Evolutionary conservation across 2,329 filamentous ascomycete species (phyloP).

Genomic region (Ophiostoma quercus): DNA sequence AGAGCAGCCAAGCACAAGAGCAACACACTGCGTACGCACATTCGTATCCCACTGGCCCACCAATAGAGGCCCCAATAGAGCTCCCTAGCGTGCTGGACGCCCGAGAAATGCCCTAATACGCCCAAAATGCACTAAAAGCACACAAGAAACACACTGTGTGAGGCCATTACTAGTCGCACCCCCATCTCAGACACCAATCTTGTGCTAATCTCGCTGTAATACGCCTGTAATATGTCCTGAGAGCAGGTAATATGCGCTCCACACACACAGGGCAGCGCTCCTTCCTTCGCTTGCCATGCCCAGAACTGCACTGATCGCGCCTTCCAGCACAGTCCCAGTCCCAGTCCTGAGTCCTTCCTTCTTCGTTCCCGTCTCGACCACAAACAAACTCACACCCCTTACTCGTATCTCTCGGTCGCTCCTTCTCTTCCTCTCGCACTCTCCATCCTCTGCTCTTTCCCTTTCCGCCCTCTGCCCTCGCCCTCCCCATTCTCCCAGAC

Average conservation of each 20-base stretch:
- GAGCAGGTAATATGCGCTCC: neutral
- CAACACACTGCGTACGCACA: neutral
- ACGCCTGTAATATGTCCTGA: neutral
- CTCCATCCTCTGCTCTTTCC: constrained; percentile 16
- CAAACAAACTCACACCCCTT: constrained; percentile 22
- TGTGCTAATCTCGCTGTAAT: constrained; percentile 5
- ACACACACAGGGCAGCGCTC: neutral
- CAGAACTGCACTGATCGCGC: neutral
- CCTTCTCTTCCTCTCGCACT: constrained; percentile 1
- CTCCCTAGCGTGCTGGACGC: constrained; percentile 3
- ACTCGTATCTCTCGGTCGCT: constrained; percentile 16
- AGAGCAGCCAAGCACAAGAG: neutral
- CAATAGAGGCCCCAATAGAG: neutral
- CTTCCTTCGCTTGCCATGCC: neutral
- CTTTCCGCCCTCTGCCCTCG: constrained; percentile 16
- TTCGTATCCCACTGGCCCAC: neutral
- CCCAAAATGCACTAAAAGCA: neutral
- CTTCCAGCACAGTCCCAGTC: neutral
- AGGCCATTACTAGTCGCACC: neutral
- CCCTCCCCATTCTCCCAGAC: constrained; percentile 19
- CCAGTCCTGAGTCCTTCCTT: neutral
- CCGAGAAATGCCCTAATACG: neutral
- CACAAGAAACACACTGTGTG: neutral
- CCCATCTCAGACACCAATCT: neutral
- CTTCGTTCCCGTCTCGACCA: constrained; percentile 20